Base-by-base conservation (phyloP, 305 asterid genomes). In the Fraxinus albicans region DNA sequence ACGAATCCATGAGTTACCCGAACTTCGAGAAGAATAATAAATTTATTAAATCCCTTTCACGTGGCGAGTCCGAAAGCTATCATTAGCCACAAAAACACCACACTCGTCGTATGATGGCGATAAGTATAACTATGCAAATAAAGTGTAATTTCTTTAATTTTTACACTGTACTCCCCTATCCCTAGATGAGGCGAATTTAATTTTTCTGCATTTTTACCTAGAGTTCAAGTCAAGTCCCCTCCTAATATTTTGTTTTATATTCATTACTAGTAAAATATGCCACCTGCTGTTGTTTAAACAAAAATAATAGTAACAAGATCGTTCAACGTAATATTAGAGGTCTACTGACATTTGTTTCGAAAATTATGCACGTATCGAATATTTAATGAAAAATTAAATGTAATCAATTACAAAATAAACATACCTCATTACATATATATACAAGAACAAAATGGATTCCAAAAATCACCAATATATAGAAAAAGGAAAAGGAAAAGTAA, bases 401-500 rank as follows among this genome's bases (percentile, higher is more conserved):
- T 0, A 55, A 17, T 10, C 3, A n/a, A 27, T 40, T 19, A 21
- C 33, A 27, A 21, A 9, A 63, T 31, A 21, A 76, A 9, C 50
- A 15, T 8, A 35, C 36, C 79, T 50, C 29, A 21, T 21, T 47
- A 65, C 34, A 23, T 69, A 29, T 69, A 9, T 12, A 27, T 67
- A 38, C 38, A 69, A 12, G 53, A 73, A 44, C 17, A 78, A 19
- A 2, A 77, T 42, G 63, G 69, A 83, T 69, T 31, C 75, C 75
- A 10, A 27, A 69, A 13, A 69, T 69, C 40, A 69, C 17, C 9
- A 29, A 69, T 29, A 27, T 42, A 2, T 44, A 44, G 15, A 44
- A 38, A 38, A 38, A 29, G 35, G 40, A 47, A 77, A 83, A 81
- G 73, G 38, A 83, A 36, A 78, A 74, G 79, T 44, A 34, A 42